Conservation (phyloP, 495 filamentous ascomycete species). For the Neurospora sublineolata region DNA sequence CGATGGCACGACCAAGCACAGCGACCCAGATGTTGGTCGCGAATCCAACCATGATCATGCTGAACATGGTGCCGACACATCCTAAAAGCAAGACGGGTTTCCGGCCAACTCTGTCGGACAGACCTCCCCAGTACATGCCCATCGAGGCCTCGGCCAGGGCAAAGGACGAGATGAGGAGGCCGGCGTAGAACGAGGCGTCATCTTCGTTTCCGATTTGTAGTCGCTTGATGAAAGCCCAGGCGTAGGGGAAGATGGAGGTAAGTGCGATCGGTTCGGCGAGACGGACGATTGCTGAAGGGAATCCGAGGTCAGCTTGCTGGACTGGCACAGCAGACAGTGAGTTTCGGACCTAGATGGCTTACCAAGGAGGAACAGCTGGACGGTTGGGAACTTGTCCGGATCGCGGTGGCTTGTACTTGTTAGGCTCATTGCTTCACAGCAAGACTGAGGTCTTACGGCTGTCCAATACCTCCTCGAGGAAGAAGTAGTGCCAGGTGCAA, state of each 20-base stretch:
- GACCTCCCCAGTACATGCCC: conserved; percentile 73
- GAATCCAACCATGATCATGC: conserved; percentile 73
- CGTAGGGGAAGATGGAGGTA: conserved; percentile 80
- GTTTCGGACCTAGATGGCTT: conserved; percentile 24
- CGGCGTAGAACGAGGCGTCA: conserved; percentile 73
- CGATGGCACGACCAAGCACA: conserved; percentile 59
- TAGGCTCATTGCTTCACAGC: conserved; percentile 32
- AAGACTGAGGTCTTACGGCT: conserved; percentile 24
- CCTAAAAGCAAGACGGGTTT: conserved; percentile 76
- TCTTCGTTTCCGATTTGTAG: conserved; percentile 54
- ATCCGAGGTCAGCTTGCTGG: conserved; percentile 66
- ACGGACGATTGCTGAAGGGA: conserved; percentile 37
- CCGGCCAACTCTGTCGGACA: conserved; percentile 72
- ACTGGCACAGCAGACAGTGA: conserved; percentile 61
- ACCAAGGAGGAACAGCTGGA: conserved; percentile 72
- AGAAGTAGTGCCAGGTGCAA: neutral
- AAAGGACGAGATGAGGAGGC: conserved; percentile 77
- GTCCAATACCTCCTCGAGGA: conserved; percentile 1
- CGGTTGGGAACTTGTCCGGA: conserved; percentile 55
- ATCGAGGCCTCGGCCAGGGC: conserved; percentile 69
- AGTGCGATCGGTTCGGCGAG: conserved; percentile 82
- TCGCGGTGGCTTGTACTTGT: conserved; percentile 35
- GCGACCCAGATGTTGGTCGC: conserved; percentile 71
- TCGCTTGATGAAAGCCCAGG: conserved; percentile 69
- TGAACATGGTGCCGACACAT: conserved; percentile 67